phyloP scores from a whole-genome alignment of 495 filamentous ascomycete species.

The Penicillium steckii region DNA sequence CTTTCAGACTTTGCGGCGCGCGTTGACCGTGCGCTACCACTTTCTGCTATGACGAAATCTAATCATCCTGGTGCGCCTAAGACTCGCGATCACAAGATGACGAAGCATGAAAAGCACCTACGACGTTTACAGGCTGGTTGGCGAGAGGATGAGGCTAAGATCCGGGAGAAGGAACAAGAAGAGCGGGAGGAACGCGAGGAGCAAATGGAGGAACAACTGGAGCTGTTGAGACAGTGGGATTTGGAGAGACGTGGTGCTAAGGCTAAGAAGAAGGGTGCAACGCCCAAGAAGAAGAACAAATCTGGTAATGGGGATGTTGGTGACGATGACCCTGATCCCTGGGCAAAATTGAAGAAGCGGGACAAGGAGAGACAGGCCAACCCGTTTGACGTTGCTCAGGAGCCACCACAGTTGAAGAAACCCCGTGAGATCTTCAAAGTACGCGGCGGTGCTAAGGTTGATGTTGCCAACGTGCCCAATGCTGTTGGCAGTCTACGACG shows the following conservation, averaged over 20 bases:
- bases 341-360: conserved; percentile 65
- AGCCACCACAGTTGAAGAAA: conserved; percentile 72
- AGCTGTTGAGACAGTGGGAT: conserved; percentile 50
- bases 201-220: conserved; percentile 49
- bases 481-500: conserved; percentile 74
- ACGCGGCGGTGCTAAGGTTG: conserved; percentile 62
- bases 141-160: conserved; percentile 69
- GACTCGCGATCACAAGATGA: conserved; percentile 59
- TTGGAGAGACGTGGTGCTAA: conserved; percentile 49
- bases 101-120: conserved; percentile 81
- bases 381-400: conserved; percentile 77
- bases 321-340: conserved; percentile 70
- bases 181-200: conserved; percentile 59
- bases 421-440: conserved; percentile 71
- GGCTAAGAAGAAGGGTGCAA: conserved; percentile 53
- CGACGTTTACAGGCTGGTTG: conserved; percentile 77
- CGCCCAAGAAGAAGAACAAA: conserved; percentile 31
- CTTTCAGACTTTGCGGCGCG: conserved; percentile 80
- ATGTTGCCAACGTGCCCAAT: conserved; percentile 73
- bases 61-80: conserved; percentile 27
- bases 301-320: conserved; percentile 31
- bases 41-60: conserved; percentile 57
- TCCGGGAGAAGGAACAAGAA: conserved; percentile 63
- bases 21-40: conserved; percentile 81
- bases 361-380: conserved; percentile 52